Percentiles rank a stretch among this genome's conserved stretches.
Evolutionary conservation across 2,329 filamentous ascomycete genomes (phyloP).

Genomic region (Trichoderma sp.): DNA sequence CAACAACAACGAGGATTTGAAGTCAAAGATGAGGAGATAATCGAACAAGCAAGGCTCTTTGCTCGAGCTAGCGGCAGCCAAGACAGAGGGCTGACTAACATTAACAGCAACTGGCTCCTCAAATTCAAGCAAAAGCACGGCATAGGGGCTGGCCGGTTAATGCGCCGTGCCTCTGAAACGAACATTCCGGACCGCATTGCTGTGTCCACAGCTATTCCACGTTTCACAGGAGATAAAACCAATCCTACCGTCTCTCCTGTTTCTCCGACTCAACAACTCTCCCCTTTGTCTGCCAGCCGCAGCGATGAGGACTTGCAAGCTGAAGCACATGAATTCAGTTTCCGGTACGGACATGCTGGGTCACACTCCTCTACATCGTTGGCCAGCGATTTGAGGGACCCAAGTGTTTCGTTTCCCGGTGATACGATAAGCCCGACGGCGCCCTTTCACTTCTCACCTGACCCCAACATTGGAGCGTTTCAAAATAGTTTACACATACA

Average conservation of each 20-base stretch:
- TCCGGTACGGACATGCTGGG: slow-evolving; percentile 33
- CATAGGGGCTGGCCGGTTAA: slow-evolving; percentile 48
- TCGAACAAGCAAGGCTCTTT: slow-evolving; percentile 80
- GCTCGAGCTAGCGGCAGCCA: slow-evolving; percentile 65
- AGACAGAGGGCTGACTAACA: slow-evolving; percentile 67
- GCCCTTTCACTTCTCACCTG: slow-evolving; percentile 75
- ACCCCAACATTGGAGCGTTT: slow-evolving; percentile 67
- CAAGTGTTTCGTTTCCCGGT: slow-evolving; percentile 60
- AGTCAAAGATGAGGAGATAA: slow-evolving; percentile 76
- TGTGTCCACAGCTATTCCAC: slow-evolving; percentile 47
- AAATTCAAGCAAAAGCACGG: slow-evolving; percentile 92
- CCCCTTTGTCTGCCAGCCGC: slow-evolving; percentile 66
- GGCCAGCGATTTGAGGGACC: slow-evolving; percentile 32
- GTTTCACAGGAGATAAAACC: slow-evolving; percentile 39
- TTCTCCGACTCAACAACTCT: slow-evolving; percentile 64
- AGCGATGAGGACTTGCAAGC: slow-evolving; percentile 65
- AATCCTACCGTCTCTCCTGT: slow-evolving; percentile 64
- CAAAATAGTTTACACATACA: slow-evolving; percentile 36
- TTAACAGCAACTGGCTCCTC: slow-evolving; percentile 80
- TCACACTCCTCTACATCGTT: slow-evolving; percentile 37
- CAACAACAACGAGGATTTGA: slow-evolving; percentile 71
- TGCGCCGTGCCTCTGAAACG: slow-evolving; percentile 59
- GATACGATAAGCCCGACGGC: slow-evolving; percentile 69
- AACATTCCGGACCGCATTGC: slow-evolving; percentile 69
- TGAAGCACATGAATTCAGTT: slow-evolving; percentile 33